Evolutionary conservation across 177 flowering plant genomes (phyloP).

Genomic region (Vitis hybrid): DNA sequence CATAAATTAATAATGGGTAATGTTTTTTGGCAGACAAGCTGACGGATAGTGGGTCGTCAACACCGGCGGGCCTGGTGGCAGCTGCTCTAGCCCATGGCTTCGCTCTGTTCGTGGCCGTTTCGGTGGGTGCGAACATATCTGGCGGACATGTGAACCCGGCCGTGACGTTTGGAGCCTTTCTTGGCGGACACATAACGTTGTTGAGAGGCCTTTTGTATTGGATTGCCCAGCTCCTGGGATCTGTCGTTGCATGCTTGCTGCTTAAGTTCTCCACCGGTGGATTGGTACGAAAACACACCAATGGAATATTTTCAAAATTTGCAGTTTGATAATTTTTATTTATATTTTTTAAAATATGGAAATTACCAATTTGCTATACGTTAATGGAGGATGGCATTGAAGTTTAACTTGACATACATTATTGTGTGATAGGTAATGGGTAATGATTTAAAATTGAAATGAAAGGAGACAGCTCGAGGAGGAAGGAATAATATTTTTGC

Average conservation of each 20-base stretch:
- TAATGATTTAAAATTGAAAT: too few species aligned
- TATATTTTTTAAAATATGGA: too few species aligned
- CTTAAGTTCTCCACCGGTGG: slow-evolving; percentile 71
- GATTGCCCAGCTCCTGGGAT: slow-evolving; percentile 71
- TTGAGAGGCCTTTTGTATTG: slow-evolving; percentile 63
- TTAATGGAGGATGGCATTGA: too few species aligned
- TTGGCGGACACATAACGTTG: slow-evolving; percentile 72
- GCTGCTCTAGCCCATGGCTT: slow-evolving; percentile 72
- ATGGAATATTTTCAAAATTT: too few species aligned
- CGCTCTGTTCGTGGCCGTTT: slow-evolving; percentile 70
- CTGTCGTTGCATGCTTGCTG: slow-evolving; percentile 69
- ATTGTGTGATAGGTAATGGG: too few species aligned
- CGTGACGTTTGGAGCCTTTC: slow-evolving; percentile 73
- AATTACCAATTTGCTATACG: too few species aligned
- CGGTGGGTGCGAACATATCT: slow-evolving; percentile 78
- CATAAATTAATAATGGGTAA: not conserved
- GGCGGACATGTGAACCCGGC: slow-evolving; percentile 91
- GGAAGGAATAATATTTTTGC: too few species aligned
- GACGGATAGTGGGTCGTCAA: slow-evolving; percentile 41
- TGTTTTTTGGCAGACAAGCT: slow-evolving; percentile 50
- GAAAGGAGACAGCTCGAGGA: too few species aligned
- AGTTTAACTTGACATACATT: too few species aligned
- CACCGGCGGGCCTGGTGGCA: slow-evolving; percentile 60
- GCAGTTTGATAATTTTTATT: too few species aligned
- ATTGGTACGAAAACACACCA: slow-evolving; percentile 33